phyloP scores from a whole-genome alignment of 192 early-diverging fungal genomes.

The Rhizophlyctis rosea region DNA sequence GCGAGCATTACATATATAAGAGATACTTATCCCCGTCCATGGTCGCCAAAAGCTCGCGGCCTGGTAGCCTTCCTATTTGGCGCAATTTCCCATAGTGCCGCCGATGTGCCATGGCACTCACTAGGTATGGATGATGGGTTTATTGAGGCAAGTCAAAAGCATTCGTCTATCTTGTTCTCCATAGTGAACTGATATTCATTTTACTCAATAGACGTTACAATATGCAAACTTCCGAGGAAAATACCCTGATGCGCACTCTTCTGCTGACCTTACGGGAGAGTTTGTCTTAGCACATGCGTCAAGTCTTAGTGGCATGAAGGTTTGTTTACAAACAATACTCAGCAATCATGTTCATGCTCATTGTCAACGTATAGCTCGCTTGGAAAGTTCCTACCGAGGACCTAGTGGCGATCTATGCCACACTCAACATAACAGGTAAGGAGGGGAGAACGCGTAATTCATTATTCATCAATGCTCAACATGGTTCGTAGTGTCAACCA shows the following conservation, averaged over 20 bases:
- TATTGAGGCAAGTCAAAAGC: conserved; percentile 47
- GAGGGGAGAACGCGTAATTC: conserved; percentile 30
- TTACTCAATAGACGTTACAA: conserved; percentile 31
- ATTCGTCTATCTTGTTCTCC: background rate
- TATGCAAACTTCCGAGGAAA: conserved; percentile 47
- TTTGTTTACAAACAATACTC: conserved; percentile 10
- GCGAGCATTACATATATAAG: conserved; percentile 53
- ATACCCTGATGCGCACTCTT: conserved; percentile 46
- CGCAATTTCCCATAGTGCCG: conserved; percentile 63
- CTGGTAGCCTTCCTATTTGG: conserved; percentile 66
- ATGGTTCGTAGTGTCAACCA: too few relatives aligned
- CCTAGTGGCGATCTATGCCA: conserved; percentile 58
- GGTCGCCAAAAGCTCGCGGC: conserved; percentile 44
- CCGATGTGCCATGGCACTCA: conserved; percentile 69
- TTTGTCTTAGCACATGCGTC: conserved; percentile 52
- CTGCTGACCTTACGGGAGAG: conserved; percentile 66
- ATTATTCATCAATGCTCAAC: too few relatives aligned
- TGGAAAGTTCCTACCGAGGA: conserved; percentile 69
- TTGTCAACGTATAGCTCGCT: background rate
- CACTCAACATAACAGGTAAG: conserved; percentile 35
- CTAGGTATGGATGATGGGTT: conserved; percentile 55
- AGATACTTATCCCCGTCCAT: conserved; percentile 53
- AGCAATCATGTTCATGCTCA: background rate
- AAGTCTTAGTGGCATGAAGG: background rate
- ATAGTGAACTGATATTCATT: background rate